These are phyloP conservation scores for Protomyces macrosporus DNA, from an alignment of 1,139 yeast genomes.

Conservation along the genomic window DNA sequence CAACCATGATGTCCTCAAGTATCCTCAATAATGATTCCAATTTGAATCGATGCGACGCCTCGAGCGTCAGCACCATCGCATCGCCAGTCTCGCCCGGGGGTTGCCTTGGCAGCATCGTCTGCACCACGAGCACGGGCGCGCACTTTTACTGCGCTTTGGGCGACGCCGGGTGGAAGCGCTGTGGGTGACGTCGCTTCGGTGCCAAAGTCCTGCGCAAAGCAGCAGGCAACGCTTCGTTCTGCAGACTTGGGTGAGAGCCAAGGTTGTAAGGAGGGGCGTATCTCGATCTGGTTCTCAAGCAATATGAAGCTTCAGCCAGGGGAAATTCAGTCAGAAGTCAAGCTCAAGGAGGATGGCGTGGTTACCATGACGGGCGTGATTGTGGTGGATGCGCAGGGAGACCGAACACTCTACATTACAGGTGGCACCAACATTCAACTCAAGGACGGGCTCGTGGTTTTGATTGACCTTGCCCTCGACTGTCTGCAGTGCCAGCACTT, in stretches of 20 bases:
- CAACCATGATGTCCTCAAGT: background rate
- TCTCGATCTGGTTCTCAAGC: constrained; percentile 5
- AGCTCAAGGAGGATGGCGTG: constrained; percentile 19
- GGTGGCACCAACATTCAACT: constrained; percentile 17
- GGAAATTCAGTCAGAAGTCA: constrained; percentile 11
- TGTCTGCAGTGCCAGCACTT: constrained; percentile 19
- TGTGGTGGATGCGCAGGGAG: constrained; percentile 4
- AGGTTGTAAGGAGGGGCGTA: background rate
- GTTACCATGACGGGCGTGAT: constrained; percentile 14
- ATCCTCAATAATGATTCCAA: background rate
- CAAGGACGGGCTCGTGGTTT: constrained; percentile 19
- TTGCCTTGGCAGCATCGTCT: background rate
- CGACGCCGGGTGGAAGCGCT: constrained; percentile 23
- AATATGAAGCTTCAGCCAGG: constrained; percentile 1
- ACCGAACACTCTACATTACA: constrained; percentile 8
- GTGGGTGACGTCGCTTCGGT: constrained; percentile 21
- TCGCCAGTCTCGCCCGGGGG: background rate
- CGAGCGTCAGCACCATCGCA: background rate
- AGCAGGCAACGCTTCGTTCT: constrained; percentile 19
- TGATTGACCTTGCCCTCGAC: constrained; percentile 11
- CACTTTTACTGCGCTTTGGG: constrained; percentile 5
- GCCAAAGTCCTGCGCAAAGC: constrained; percentile 18
- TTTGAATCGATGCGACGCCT: background rate
- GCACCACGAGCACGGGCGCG: constrained; percentile 14
- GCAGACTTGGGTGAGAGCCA: constrained; percentile 13